phyloP scores from a whole-genome alignment of 208 protist genomes.

The Leishmania mexicana region DNA sequence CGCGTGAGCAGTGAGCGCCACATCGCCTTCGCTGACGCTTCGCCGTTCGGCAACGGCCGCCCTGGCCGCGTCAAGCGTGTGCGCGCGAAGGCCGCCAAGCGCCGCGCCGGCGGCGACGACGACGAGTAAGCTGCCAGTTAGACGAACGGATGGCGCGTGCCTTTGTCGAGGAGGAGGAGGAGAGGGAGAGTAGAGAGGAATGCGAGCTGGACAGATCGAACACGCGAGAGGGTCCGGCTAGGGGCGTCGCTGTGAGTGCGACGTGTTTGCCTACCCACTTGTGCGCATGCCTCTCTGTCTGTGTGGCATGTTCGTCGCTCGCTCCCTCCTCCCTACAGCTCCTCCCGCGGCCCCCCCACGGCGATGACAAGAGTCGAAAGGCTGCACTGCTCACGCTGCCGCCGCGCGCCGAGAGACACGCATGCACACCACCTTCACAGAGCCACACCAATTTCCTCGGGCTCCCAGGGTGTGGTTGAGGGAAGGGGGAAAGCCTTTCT shows the following conservation, averaged over 20 bases:
- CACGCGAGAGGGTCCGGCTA: background rate
- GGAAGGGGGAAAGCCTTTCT: no score
- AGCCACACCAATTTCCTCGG: no score
- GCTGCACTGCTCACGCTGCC: background rate
- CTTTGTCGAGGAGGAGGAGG: background rate
- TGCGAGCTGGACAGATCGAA: background rate
- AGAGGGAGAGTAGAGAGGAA: background rate
- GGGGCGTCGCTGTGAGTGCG: background rate
- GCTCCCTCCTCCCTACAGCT: background rate
- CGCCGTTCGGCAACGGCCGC: conserved; percentile 95
- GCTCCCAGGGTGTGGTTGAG: no score
- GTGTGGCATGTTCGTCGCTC: background rate
- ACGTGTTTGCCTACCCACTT: background rate
- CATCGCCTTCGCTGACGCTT: conserved; percentile 98
- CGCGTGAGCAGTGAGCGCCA: conserved; percentile 98
- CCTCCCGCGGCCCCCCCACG: background rate
- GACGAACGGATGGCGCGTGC: background rate
- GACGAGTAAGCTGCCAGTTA: conserved; percentile 39
- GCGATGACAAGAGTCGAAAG: background rate
- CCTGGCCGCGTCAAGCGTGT: conserved; percentile 97
- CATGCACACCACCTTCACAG: no score
- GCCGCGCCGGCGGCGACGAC: conserved; percentile 53
- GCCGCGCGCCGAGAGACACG: background rate
- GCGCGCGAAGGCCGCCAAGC: conserved; percentile 80
- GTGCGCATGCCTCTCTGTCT: background rate